phyloP scores from a whole-genome alignment of 352 stramenopile species.

The Pythium grandisporangium region DNA sequence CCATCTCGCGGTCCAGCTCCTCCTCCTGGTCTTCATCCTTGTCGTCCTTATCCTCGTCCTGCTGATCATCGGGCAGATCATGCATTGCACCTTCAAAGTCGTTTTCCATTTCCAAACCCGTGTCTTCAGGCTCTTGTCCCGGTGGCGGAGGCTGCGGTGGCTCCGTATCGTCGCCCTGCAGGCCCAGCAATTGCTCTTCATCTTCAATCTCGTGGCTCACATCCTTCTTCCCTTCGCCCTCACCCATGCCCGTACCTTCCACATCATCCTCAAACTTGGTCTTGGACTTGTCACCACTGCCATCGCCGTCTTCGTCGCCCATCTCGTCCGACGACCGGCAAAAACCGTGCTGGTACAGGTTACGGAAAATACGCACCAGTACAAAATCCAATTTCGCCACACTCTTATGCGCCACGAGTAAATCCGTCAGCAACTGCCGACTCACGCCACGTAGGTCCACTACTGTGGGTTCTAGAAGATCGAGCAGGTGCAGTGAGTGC shows the following conservation, averaged over 20 bases:
- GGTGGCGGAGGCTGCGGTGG: slow-evolving; percentile 46
- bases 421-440: slow-evolving; percentile 67
- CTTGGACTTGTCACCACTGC: slow-evolving; percentile 81
- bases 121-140: slow-evolving; percentile 76
- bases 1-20: slow-evolving; percentile 99
- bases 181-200: slow-evolving; percentile 98
- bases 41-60: slow-evolving; percentile 78
- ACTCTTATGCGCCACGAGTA: slow-evolving; percentile 83
- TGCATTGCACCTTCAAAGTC: slow-evolving; percentile 99
- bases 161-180: slow-evolving; percentile 91
- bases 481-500: slow-evolving; percentile 39
- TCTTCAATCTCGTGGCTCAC: slow-evolving; percentile 99
- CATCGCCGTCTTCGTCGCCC: slow-evolving; percentile 81
- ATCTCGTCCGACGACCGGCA: slow-evolving; percentile 57
- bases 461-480: slow-evolving; percentile 51
- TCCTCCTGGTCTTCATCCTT: slow-evolving; percentile 88
- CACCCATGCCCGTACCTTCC: slow-evolving; percentile 99
- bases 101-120: slow-evolving; percentile 99
- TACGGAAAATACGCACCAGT: slow-evolving; percentile 93
- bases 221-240: slow-evolving; percentile 98
- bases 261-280: slow-evolving; percentile 98
- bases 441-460: slow-evolving; percentile 66
- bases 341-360: slow-evolving; percentile 95
- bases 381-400: slow-evolving; percentile 95
- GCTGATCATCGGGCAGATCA: slow-evolving; percentile 92